phyloP scores from a whole-genome alignment of 768 basidiomycete species.

The Boletus rubroflammeus region DNA sequence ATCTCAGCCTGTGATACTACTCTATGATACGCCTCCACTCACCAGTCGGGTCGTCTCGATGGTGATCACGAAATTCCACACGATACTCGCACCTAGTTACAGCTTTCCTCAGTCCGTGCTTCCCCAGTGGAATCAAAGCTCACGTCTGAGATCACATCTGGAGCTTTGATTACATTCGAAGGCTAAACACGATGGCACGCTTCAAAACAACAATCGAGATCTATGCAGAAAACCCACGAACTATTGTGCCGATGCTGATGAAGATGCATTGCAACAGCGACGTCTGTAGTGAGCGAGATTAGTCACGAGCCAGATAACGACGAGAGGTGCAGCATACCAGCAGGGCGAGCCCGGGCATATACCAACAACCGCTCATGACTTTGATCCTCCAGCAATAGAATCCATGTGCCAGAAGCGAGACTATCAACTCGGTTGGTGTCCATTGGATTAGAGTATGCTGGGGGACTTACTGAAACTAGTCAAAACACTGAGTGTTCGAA shows the following conservation, averaged over 20 bases:
- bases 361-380: background rate
- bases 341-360: background rate
- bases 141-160: background rate
- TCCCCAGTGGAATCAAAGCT: background rate
- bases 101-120: background rate
- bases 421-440: background rate
- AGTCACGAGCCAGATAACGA: background rate
- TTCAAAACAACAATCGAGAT: background rate
- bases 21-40: background rate
- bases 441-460: background rate
- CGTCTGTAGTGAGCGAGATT: background rate
- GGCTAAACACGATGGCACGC: background rate
- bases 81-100: background rate
- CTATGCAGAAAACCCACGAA: background rate
- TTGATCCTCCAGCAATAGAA: background rate
- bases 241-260: background rate
- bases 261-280: background rate
- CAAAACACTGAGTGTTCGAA: background rate
- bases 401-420: background rate
- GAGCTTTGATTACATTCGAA: background rate
- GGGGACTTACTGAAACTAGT: background rate
- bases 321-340: background rate
- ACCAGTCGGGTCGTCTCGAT: background rate
- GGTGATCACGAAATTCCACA: background rate
- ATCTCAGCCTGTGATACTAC: background rate